These are phyloP conservation scores for Kalanchoe fedtschenkoi DNA, from an alignment of 164 flowering plant species.

Conservation along the genomic window DNA sequence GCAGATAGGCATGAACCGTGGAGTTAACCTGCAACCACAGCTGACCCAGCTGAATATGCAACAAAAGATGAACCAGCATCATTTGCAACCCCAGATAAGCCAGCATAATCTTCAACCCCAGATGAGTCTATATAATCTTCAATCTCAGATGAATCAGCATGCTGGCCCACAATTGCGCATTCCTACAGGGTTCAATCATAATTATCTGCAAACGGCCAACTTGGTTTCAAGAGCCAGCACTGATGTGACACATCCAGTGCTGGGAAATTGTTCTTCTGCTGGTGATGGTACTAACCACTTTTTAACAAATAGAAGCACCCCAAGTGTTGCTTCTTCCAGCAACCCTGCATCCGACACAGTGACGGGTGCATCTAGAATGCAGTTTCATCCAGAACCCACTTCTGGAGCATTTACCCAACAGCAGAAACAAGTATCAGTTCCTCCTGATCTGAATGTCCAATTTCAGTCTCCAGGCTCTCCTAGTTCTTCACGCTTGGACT, in stretches of 20 bases:
- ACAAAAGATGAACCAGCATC: slow-evolving; percentile 11
- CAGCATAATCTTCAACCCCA: slow-evolving; percentile 18
- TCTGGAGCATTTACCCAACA: slow-evolving; percentile 17
- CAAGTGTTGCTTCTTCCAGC: not conserved
- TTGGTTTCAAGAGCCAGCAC: not conserved
- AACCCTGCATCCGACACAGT: slow-evolving; percentile 8
- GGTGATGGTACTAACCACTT: not conserved
- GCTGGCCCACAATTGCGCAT: not conserved
- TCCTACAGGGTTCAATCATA: not conserved
- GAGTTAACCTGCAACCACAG: slow-evolving; percentile 17
- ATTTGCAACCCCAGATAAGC: slow-evolving; percentile 19
- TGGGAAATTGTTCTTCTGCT: not conserved
- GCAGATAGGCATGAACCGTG: slow-evolving; percentile 24
- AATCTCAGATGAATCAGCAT: not conserved
- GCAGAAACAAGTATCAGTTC: slow-evolving; percentile 26
- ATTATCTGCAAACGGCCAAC: not conserved
- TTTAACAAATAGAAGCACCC: not conserved
- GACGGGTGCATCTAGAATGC: slow-evolving; percentile 14
- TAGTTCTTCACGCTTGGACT: no score
- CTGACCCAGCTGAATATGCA: slow-evolving; percentile 17
- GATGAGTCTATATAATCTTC: not conserved
- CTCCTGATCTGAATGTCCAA: slow-evolving; percentile 46
- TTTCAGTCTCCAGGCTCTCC: slow-evolving; percentile 46
- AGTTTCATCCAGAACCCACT: slow-evolving; percentile 16
- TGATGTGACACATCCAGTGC: not conserved